phyloP scores from a whole-genome alignment of 352 stramenopile genomes.

The Globisporangium paddicum region DNA sequence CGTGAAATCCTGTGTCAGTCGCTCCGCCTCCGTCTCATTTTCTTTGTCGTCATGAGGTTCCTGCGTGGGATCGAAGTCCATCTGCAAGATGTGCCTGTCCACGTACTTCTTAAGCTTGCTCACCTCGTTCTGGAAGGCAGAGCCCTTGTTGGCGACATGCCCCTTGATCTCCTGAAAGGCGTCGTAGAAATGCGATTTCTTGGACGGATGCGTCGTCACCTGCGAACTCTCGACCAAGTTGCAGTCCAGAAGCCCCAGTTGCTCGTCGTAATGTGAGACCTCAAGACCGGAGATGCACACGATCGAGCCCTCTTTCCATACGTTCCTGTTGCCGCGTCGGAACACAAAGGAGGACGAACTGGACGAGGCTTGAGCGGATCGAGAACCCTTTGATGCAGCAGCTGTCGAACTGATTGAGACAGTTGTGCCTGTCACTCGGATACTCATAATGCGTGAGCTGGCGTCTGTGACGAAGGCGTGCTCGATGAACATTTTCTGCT shows the following conservation, averaged over 20 bases:
- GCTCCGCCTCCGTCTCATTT: constrained; percentile 35
- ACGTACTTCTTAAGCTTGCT: constrained; percentile 41
- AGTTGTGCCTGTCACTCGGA: constrained; percentile 32
- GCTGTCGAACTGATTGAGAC: constrained; percentile 14
- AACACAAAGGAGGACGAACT: constrained; percentile 32
- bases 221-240: constrained; percentile 49
- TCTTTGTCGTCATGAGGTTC: constrained; percentile 13
- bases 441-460: constrained; percentile 47
- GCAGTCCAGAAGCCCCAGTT: constrained; percentile 49
- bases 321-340: constrained; percentile 34
- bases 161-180: constrained; percentile 17
- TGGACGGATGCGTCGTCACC: constrained; percentile 48
- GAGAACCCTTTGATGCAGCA: constrained; percentile 3
- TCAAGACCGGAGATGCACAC: constrained; percentile 54
- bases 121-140: constrained; percentile 21
- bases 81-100: constrained; percentile 34
- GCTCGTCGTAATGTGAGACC: constrained; percentile 60
- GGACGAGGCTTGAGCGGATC: not conserved
- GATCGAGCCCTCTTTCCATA: constrained; percentile 50
- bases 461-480: constrained; percentile 59
- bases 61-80: constrained; percentile 36
- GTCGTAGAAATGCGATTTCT: constrained; percentile 49
- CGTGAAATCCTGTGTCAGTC: constrained; percentile 46
- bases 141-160: constrained; percentile 1
- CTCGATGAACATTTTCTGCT: constrained; percentile 25